phyloP scores from a whole-genome alignment of 768 basidiomycete genomes.

The Bullera alba region DNA sequence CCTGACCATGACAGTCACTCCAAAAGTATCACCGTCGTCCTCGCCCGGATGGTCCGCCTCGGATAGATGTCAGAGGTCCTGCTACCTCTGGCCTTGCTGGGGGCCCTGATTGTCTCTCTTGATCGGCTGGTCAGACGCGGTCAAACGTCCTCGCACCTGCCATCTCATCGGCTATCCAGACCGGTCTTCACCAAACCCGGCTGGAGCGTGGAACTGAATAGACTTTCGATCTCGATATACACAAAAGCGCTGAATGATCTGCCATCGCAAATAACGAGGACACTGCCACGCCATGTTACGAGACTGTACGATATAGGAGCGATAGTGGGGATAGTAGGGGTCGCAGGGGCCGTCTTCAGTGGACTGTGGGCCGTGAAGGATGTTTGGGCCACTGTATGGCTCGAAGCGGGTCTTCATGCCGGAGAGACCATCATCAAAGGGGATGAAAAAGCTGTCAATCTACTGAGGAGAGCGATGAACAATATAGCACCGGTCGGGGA shows the following conservation, averaged over 20 bases:
- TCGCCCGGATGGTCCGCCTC: too few species aligned
- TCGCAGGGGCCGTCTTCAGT: conserved; percentile 3
- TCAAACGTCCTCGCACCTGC: too few species aligned
- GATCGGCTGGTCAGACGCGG: too few species aligned
- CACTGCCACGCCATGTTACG: conserved; percentile 4
- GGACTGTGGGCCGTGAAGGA: conserved; percentile 13
- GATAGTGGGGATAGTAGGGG: conserved; percentile 13
- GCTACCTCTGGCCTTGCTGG: conserved; percentile 12
- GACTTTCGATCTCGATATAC: too few species aligned
- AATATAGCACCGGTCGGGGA: not conserved
- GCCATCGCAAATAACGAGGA: conserved; percentile 6
- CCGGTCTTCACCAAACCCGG: too few species aligned
- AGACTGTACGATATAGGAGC: conserved; percentile 16
- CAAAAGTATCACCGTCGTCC: too few species aligned
- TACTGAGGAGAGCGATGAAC: not conserved
- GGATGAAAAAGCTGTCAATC: not conserved
- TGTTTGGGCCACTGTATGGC: conserved; percentile 33
- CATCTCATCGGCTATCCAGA: too few species aligned
- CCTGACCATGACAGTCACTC: too few species aligned
- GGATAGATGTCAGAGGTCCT: conserved; percentile 8
- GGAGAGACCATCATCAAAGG: conserved; percentile 5
- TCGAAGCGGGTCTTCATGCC: conserved; percentile 25
- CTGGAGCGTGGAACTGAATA: too few species aligned
- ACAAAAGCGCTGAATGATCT: conserved; percentile 20
- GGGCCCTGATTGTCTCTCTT: conserved; percentile 7